Base-by-base conservation (phyloP, 805 yeast genomes). In the Pichia sporocuriosa region DNA sequence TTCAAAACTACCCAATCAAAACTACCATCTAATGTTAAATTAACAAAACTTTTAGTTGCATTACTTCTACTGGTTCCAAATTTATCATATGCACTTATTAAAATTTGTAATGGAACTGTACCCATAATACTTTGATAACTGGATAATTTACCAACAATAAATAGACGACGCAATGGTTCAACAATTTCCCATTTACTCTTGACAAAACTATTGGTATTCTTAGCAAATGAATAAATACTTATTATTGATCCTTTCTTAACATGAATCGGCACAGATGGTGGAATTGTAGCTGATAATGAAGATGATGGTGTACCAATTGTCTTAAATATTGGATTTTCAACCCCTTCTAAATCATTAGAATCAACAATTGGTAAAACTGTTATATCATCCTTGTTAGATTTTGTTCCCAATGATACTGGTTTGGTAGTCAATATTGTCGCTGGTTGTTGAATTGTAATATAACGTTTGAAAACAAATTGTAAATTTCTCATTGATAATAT, bases 1-100 rank as follows among this genome's bases (percentile, higher is more conserved):
- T 71, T 64, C 35, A 80, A 63, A 4, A 80, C 43, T 1, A 81
- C 82, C 83, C 84, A 80, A 51, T 80, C 87, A 16, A 57, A 56
- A 1, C 73, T 62, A 2, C 87, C 87, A 47, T 80, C 83, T 43
- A 80, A 53, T 3, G 62, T 46, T 21, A 80, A 43, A 32, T 59
- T 63, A 9, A 68, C 69, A 46, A 75, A 69, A 3, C 78, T 62
- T 35, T 64, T 68, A 16, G 59, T 34, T 43, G 52, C 40, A 32
- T 47, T 35, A 5, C 38, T 29, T 13, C 22, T 41, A 10, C 37
- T 47, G 29, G 47, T 46, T 36, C 53, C n/a, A 49, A 42, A 41
- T 19, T 46, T 42, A 8, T 46, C 51, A 30, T 53, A 58, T 2
- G 77, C 63, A 13, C 74, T 65, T 1, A 74, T 62, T 39, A 75